Percentiles rank a stretch among this genome's conserved stretches.
Conservation (phyloP, 73 alveolate species). For the Blepharisma stoltei region DNA sequence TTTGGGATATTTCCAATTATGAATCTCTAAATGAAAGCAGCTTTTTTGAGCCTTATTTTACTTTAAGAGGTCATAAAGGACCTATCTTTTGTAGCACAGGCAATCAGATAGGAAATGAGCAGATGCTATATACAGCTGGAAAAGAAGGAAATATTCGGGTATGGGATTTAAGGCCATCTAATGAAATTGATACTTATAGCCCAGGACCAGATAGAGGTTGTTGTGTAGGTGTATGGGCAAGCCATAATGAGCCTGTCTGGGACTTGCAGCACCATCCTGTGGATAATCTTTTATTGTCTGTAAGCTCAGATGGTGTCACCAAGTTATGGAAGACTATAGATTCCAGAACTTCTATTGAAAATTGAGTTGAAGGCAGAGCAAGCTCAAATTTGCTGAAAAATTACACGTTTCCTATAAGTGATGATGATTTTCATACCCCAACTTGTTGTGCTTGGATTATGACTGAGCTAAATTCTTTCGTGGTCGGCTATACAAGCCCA, state of each 20-base stretch:
- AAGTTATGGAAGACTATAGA: conserved; percentile 34
- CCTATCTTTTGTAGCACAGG: conserved; percentile 30
- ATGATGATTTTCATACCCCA: conserved; percentile 11
- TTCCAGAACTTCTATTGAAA: no score
- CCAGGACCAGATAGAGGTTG: conserved; percentile 16
- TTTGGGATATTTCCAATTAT: conserved; percentile 35
- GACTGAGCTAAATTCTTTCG: conserved; percentile 26
- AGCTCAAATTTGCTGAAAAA: no score
- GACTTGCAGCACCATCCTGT: conserved; percentile 1
- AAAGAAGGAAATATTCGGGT: conserved; percentile 37
- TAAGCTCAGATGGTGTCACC: conserved; percentile 30
- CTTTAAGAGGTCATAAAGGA: conserved; percentile 49
- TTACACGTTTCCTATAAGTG: no score
- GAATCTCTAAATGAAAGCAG: not conserved
- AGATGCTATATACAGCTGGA: conserved; percentile 39
- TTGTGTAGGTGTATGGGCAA: conserved; percentile 32
- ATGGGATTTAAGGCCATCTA: conserved; percentile 39
- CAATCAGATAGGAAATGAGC: conserved; percentile 27
- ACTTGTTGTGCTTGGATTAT: conserved; percentile 37
- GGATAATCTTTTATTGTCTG: conserved; percentile 35
- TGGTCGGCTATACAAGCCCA: conserved; percentile 33
- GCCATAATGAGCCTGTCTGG: conserved; percentile 47
- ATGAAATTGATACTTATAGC: conserved; percentile 32
- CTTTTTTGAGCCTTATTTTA: conserved; percentile 41
- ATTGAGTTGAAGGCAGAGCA: no score